Conservation (phyloP, 352 stramenopile species). For the Phytophthora sp. region DNA sequence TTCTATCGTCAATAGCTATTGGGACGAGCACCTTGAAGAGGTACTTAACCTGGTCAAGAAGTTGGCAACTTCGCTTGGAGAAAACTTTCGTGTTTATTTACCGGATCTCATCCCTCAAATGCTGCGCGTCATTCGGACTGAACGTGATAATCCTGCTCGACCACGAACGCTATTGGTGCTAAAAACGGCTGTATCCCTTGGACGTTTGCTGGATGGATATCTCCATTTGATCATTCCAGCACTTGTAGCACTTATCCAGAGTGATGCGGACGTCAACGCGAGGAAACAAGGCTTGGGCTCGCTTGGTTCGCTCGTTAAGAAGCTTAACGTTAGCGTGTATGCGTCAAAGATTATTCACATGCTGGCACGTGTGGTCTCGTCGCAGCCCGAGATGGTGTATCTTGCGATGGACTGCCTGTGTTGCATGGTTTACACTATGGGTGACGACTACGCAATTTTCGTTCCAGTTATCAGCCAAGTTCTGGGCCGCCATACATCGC, state of each 20-base stretch:
- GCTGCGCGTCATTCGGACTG: constrained; percentile 84
- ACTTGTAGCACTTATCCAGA: constrained; percentile 84
- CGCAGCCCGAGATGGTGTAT: constrained; percentile 84
- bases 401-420: constrained; percentile 89
- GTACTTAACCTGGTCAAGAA: constrained; percentile 98
- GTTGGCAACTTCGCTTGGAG: constrained; percentile 81
- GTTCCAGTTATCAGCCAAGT: constrained; percentile 87
- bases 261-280: constrained; percentile 80
- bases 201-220: constrained; percentile 81
- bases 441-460: constrained; percentile 90
- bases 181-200: constrained; percentile 80
- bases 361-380: constrained; percentile 83
- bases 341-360: constrained; percentile 92
- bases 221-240: constrained; percentile 86
- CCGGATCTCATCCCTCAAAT: constrained; percentile 89
- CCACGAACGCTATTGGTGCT: constrained; percentile 80
- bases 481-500: constrained; percentile 69
- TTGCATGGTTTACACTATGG: constrained; percentile 91
- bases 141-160: constrained; percentile 69
- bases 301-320: constrained; percentile 87
- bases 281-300: constrained; percentile 83
- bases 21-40: constrained; percentile 93
- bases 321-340: constrained; percentile 89
- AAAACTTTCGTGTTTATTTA: constrained; percentile 91
- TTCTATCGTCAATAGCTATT: constrained; percentile 85